Base-by-base conservation (phyloP, 768 basidiomycete genomes). In the Thelephora ganbajun region DNA sequence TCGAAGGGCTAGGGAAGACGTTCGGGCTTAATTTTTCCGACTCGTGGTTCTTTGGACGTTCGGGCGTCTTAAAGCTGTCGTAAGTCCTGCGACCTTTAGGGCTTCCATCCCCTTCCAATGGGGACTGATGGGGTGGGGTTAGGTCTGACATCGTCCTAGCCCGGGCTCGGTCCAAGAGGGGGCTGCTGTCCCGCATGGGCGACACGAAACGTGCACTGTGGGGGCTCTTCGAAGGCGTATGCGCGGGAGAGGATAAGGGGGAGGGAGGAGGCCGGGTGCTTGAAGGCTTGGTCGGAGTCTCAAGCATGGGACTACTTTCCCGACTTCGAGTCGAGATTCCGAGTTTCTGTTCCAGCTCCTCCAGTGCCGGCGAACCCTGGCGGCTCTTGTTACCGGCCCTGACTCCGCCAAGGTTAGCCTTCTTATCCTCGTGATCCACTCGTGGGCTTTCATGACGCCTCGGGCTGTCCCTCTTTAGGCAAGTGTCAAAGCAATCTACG, bases 401-500 rank as follows among this genome's bases (percentile, higher is more conserved):
- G 51, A 69, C 59, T 4, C 75, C 72, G 14, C 73, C 72, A 2
- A 74, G 62, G 41, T 73, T 74, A 46, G 60, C 65, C 42, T 48
- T 50, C 43, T 65, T 63, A 22, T 57, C 61, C 49, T 58, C 47
- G 36, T 52, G 59, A 6, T 53, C 50, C 56, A 50, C 63, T 65
- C 39, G 60, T 59, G 43, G 51, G 39, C 59, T 49, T 12, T 46
- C 54, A 59, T 50, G 48, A 54, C 52, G 66, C 70, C 61, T 69
- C 68, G 52, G 70, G 68, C 51, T 62, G 23, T 58, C 54, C 26
- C 77, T 68, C 50, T 72, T 76, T 43, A 88, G 68, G 57, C 83
- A 87, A 35, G 59, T 77, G 51, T 87, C 88, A 54, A 91, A 90
- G 56, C 88, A 91, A 36, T 81, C 81, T 6, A 71, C 66, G 54